phyloP scores from a whole-genome alignment of 441 rosid genomes.

The Caryocar brasiliense region DNA sequence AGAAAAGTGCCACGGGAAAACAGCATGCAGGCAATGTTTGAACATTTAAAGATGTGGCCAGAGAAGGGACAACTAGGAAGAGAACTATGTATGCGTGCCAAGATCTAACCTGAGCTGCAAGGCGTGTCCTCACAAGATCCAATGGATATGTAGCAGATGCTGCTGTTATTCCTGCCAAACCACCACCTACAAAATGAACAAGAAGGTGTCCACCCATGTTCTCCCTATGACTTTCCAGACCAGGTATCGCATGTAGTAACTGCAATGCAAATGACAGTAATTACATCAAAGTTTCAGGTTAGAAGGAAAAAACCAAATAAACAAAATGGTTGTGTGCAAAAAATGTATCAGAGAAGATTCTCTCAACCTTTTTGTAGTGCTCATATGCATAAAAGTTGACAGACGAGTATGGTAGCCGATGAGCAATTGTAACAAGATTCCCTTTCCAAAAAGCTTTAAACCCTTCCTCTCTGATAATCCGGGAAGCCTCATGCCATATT shows the following conservation, averaged over 20 bases:
- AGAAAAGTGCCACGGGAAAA: too few species aligned
- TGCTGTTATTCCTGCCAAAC: slow-evolving; percentile 91
- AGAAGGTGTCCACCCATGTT: slow-evolving; percentile 47
- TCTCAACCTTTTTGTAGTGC: slow-evolving; percentile 58
- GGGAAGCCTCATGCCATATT: slow-evolving; percentile 81
- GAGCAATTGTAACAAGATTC: slow-evolving; percentile 82
- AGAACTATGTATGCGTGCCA: neutral
- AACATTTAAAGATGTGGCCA: too few species aligned
- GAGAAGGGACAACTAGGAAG: too few species aligned
- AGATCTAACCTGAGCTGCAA: slow-evolving; percentile 72
- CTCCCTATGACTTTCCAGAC: slow-evolving; percentile 34
- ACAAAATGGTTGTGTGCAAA: neutral
- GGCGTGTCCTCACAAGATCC: slow-evolving; percentile 95
- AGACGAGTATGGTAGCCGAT: slow-evolving; percentile 81
- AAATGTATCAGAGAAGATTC: neutral
- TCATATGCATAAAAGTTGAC: slow-evolving; percentile 82
- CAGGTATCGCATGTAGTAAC: slow-evolving; percentile 51
- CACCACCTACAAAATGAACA: slow-evolving; percentile 78
- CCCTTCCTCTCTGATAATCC: slow-evolving; percentile 81
- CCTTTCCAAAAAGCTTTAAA: slow-evolving; percentile 90
- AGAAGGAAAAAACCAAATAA: neutral
- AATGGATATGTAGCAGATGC: slow-evolving; percentile 85
- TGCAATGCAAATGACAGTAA: slow-evolving; percentile 30
- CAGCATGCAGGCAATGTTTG: too few species aligned
- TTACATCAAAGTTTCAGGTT: neutral